Conservation (phyloP, 2,329 filamentous ascomycete genomes). For the Colletotrichum sp. region DNA sequence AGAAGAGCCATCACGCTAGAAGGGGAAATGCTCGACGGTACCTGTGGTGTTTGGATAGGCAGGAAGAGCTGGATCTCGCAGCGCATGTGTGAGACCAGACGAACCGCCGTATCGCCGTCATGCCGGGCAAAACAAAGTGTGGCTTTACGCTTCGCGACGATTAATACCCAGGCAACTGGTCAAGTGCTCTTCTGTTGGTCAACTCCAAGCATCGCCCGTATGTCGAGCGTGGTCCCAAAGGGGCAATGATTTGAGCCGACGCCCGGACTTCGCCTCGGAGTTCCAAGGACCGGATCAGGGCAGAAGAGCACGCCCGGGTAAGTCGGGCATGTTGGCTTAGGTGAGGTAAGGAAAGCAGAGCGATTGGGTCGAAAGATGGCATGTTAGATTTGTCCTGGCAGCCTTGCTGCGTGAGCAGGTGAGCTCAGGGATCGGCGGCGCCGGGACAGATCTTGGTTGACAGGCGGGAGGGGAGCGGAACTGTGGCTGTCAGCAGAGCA, state of each 20-base stretch:
- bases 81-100: neutral
- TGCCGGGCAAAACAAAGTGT: neutral
- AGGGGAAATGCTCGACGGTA: neutral
- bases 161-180: neutral
- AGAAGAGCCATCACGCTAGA: neutral
- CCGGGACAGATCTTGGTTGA: neutral
- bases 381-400: neutral
- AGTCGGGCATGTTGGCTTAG: neutral
- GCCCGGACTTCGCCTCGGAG: constrained; percentile 9
- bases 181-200: neutral
- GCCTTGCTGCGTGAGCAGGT: neutral
- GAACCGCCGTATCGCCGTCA: neutral
- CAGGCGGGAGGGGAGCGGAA: neutral
- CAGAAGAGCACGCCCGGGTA: neutral
- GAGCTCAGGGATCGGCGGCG: neutral
- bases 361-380: neutral
- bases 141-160: neutral
- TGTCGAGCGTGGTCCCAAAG: neutral
- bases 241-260: neutral
- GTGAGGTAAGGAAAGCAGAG: neutral
- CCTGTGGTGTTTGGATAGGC: neutral
- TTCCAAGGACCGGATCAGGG: neutral
- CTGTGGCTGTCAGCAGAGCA: neutral
- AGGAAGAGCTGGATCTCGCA: neutral
- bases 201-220: neutral